Base-by-base conservation (phyloP, 2,329 filamentous ascomycete genomes). In the Fusarium sororula region DNA sequence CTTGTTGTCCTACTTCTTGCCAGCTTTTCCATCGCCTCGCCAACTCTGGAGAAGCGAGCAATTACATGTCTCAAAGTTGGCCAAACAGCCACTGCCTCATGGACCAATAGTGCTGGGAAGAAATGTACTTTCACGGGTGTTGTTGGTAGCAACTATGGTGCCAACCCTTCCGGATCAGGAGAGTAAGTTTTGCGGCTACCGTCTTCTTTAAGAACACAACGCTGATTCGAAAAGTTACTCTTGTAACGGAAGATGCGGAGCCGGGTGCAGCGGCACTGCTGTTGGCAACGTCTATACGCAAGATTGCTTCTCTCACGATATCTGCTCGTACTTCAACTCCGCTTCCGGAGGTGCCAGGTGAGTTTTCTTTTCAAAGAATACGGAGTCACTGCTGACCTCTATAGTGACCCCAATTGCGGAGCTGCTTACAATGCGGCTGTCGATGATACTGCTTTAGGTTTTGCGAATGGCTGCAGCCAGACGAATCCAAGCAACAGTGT, bases 281-380 rank as follows among this genome's bases (percentile, higher is more conserved):
- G 4, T 87, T 13, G 86, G 86, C 6, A 86, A 87, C 39, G 84
- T 79, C 8, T 87, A 87, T 64, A 87, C 85, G 1, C 86, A 87
- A 68, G 84, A 87, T 56, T 87, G 86, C 73, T 87, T 85, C 71
- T 84, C 83, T 1, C 86, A 87, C 61, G 86, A 87, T 55, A 83
- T 87, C 18, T 88, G 86, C 75, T 87, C 85, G 8, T 87, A 85
- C 70, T 87, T 87, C 66, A 83, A 87, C 37, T 84, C 83, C 57
- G 85, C 86, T 4, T 83, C 79, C n/a, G 84, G 84, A 13, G 86
- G 86, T 6, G 79, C 84, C 1, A 85, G 82, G 86, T 86, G 75
- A 50, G 70, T 47, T 22, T 7, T 2, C 14, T 9, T 12, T 1
- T 18, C 3, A 28, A 10, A 1, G 20, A 1, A 2, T 3, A 17